A percentile compares a stretch with the other conserved stretches of the same genome.
Conservation (phyloP, 331 rosid genomes). For the Stylosanthes scabra region DNA sequence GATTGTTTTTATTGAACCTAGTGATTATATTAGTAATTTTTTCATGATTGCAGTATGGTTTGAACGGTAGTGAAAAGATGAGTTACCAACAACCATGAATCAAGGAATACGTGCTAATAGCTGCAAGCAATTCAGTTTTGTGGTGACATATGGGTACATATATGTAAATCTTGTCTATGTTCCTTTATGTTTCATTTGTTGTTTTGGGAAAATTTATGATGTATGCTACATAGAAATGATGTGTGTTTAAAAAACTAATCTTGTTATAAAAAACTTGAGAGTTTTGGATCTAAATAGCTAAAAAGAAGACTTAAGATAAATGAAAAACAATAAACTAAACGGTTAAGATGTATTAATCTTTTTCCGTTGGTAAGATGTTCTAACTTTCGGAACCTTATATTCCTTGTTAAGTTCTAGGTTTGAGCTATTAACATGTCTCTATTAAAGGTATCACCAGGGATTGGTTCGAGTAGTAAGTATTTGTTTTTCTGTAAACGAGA, state of each 20-base stretch:
- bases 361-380: not conserved
- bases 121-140: slow-evolving; percentile 26
- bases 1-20: slow-evolving; percentile 3
- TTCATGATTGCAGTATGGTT: slow-evolving; percentile 73
- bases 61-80: slow-evolving; percentile 57
- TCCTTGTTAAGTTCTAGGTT: slow-evolving; percentile 9
- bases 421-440: not conserved
- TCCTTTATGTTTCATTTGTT: slow-evolving; percentile 16
- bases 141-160: slow-evolving; percentile 35
- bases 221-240: slow-evolving; percentile 16
- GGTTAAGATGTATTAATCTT: not conserved
- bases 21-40: slow-evolving; percentile 33
- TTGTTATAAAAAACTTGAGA: not conserved
- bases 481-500: no score
- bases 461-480: no score
- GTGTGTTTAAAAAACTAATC: slow-evolving; percentile 17
- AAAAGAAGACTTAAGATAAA: slow-evolving; percentile 10
- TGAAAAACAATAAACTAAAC: not conserved
- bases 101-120: slow-evolving; percentile 34
- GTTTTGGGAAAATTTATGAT: slow-evolving; percentile 21
- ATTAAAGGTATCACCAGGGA: not conserved
- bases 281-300: slow-evolving; percentile 20
- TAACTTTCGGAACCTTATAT: not conserved
- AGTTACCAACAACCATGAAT: slow-evolving; percentile 43
- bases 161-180: slow-evolving; percentile 35